These are phyloP conservation scores for Polygonum maritimum DNA, from an alignment of 148 eudicot genomes.

Conservation along the genomic window DNA sequence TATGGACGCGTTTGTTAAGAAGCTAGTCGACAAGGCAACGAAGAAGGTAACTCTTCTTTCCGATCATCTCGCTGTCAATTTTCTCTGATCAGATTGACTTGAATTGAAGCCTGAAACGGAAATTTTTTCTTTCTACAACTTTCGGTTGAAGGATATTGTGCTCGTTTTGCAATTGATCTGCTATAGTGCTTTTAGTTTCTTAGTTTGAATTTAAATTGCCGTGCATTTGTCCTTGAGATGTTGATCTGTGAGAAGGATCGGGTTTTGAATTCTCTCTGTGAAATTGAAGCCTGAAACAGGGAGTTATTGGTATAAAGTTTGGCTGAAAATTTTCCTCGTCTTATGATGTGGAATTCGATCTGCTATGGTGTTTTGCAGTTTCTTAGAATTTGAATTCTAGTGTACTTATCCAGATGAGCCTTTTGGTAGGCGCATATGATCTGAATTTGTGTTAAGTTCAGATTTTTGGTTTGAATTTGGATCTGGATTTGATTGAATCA, in stretches of 20 bases:
- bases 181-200: background rate
- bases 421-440: background rate
- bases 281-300: background rate
- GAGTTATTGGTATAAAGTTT: background rate
- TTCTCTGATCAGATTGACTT: background rate
- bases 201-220: background rate
- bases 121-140: background rate
- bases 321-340: background rate
- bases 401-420: background rate
- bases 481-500: background rate
- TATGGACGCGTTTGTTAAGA: conserved; percentile 13
- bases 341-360: background rate
- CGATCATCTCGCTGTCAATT: background rate
- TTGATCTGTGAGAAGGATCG: background rate
- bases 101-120: background rate
- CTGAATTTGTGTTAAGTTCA: background rate
- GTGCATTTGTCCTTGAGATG: background rate
- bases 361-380: background rate
- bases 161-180: background rate
- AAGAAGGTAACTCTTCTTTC: conserved; percentile 6
- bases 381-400: background rate
- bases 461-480: background rate
- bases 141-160: background rate
- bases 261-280: background rate
- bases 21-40: conserved; percentile 14